Evolutionary conservation across 2,329 filamentous ascomycete species (phyloP).

Genomic region (Neopestalotiopsis clavispora): DNA sequence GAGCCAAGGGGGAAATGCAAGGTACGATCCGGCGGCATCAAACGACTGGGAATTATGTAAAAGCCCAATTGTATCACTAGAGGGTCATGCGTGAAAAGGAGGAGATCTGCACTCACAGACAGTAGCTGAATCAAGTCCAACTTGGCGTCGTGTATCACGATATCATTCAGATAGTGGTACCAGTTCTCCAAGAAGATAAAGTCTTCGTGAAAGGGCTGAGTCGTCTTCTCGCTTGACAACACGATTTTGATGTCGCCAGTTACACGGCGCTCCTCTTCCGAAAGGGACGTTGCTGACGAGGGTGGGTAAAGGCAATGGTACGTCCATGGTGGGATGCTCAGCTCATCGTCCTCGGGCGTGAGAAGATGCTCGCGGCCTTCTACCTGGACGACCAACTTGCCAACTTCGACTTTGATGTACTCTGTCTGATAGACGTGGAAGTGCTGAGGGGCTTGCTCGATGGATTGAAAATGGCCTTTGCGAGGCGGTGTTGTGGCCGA

Average conservation of each 20-base stretch:
- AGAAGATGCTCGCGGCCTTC: conserved; percentile 19
- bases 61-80: no score
- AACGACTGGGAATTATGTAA: no score
- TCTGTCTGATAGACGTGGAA: conserved; percentile 26
- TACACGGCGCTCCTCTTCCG: neutral
- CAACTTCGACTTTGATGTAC: conserved; percentile 21
- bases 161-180: conserved; percentile 27
- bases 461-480: conserved; percentile 20
- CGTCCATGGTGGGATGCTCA: conserved; percentile 6
- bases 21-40: no score
- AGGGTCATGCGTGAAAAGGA: no score
- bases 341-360: conserved; percentile 4
- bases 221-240: conserved; percentile 19
- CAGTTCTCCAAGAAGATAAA: conserved; percentile 28
- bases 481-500: no score
- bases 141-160: conserved; percentile 2
- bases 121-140: conserved; percentile 23
- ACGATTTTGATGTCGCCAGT: conserved; percentile 14
- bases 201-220: conserved; percentile 10
- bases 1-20: no score
- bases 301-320: conserved; percentile 21
- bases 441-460: conserved; percentile 24
- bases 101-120: conserved; percentile 16
- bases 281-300: neutral
- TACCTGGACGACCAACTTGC: conserved; percentile 20